These are phyloP conservation scores for Xerocomus nothofagi DNA, from an alignment of 1,284 basidiomycete species.

Conservation along the genomic window DNA sequence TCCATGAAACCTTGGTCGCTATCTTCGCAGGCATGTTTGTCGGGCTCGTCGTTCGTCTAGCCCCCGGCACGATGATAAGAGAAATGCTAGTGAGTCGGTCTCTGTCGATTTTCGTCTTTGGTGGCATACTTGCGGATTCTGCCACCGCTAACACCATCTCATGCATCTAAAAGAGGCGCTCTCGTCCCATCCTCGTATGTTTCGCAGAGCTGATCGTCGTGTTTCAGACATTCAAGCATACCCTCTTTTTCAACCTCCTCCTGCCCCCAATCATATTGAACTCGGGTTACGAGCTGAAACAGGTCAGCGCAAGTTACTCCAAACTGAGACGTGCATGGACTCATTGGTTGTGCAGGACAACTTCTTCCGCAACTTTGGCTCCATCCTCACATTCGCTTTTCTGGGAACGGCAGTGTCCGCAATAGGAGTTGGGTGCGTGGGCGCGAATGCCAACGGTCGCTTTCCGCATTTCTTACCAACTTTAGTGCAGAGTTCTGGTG, in stretches of 20 bases:
- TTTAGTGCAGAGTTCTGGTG: constrained; percentile 78
- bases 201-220: constrained; percentile 3
- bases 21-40: constrained; percentile 97
- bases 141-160: neutral
- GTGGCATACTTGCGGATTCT: neutral
- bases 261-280: constrained; percentile 98
- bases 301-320: constrained; percentile 51
- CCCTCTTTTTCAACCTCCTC: constrained; percentile 96
- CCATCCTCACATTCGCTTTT: constrained; percentile 96
- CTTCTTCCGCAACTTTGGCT: constrained; percentile 97
- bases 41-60: constrained; percentile 85
- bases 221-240: constrained; percentile 89
- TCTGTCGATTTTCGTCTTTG: neutral
- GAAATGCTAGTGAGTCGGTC: constrained; percentile 89
- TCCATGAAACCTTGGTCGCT: constrained; percentile 96
- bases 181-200: neutral
- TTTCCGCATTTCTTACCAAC: constrained; percentile 41
- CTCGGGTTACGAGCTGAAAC: constrained; percentile 96
- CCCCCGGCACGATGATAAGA: constrained; percentile 91
- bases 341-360: constrained; percentile 67
- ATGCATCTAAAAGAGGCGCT: neutral
- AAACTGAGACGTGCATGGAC: neutral
- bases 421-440: constrained; percentile 87
- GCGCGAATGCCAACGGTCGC: constrained; percentile 4
- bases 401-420: constrained; percentile 96